phyloP scores from a whole-genome alignment of 805 yeast genomes.

The Yarrowia sp. region DNA sequence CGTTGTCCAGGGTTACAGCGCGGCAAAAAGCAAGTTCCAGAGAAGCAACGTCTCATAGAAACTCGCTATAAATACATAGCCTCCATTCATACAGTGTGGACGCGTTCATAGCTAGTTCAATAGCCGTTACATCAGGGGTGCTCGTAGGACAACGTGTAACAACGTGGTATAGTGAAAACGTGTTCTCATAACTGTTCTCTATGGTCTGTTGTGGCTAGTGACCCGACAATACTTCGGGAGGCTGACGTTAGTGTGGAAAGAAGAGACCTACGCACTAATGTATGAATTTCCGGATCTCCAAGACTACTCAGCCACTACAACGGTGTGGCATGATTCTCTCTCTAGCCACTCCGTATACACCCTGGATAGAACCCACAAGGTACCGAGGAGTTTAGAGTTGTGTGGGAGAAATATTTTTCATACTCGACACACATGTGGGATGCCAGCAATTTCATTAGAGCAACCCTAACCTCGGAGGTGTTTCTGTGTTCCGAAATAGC shows the following conservation, averaged over 20 bases:
- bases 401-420: not conserved
- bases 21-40: not conserved
- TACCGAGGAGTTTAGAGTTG: slow-evolving; percentile 20
- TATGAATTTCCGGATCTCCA: not conserved
- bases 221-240: not conserved
- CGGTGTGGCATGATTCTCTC: not conserved
- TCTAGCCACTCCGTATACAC: slow-evolving; percentile 1
- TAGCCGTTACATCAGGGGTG: slow-evolving; percentile 22
- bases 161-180: not conserved
- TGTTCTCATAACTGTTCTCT: not conserved
- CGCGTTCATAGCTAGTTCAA: not conserved
- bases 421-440: slow-evolving; percentile 1
- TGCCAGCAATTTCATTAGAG: slow-evolving; percentile 7
- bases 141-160: not conserved
- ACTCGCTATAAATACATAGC: slow-evolving; percentile 17
- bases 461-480: slow-evolving; percentile 12
- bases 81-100: not conserved
- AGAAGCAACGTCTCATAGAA: too few relatives aligned
- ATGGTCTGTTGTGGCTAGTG: too few relatives aligned
- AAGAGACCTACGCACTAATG: too few relatives aligned
- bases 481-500: not conserved
- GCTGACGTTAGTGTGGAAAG: not conserved
- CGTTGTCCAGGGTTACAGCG: not conserved
- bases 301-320: slow-evolving; percentile 4
- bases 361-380: slow-evolving; percentile 3